Evolutionary conservation across 257 asterid genomes (phyloP).

Genomic region (Petrea volubilis): DNA sequence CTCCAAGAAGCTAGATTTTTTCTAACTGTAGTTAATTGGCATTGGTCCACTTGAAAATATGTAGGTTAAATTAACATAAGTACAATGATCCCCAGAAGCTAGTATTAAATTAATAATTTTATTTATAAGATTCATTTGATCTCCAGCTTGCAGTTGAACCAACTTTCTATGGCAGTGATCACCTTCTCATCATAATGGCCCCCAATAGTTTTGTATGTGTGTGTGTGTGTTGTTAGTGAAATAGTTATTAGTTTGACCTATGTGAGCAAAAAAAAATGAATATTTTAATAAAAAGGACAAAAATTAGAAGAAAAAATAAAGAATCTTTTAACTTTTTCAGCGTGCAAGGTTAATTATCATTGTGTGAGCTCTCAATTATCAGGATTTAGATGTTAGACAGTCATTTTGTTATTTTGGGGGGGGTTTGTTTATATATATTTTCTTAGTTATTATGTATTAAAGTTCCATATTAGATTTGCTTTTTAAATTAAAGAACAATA

Average conservation of each 20-base stretch:
- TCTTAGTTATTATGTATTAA: too few species aligned
- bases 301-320: background rate
- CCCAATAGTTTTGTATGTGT: background rate
- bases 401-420: background rate
- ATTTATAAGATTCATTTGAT: background rate
- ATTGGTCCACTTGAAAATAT: background rate
- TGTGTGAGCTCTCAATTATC: background rate
- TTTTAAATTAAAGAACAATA: too few species aligned
- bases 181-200: background rate
- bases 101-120: background rate
- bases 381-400: background rate
- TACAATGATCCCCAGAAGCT: background rate
- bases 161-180: background rate
- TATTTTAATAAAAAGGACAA: background rate
- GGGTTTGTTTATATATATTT: background rate
- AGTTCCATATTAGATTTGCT: too few species aligned
- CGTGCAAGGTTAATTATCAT: background rate
- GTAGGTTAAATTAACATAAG: background rate
- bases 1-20: background rate
- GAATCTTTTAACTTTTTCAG: background rate
- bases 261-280: background rate
- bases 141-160: background rate
- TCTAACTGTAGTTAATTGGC: slow-evolving; percentile 1
- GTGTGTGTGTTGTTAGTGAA: too few species aligned
- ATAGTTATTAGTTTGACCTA: background rate